Conservation (phyloP, 805 yeast species). For the Saccharomycopsis fodiens region DNA sequence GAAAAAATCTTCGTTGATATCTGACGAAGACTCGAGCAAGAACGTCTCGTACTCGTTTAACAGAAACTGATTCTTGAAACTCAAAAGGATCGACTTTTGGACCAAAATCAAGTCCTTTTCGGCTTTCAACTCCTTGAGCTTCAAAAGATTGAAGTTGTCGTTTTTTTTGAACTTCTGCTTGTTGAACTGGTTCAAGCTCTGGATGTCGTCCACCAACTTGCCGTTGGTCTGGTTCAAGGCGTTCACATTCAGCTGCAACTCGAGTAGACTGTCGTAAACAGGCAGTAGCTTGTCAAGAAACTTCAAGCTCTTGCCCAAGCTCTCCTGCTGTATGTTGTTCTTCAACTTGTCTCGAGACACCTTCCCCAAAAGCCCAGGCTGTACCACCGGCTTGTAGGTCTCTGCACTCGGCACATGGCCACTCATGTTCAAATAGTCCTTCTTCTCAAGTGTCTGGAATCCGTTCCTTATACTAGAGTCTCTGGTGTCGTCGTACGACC, state of each 20-base stretch:
- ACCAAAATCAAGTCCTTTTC: slow-evolving; percentile 26
- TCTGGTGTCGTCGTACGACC: not conserved
- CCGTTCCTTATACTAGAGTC: slow-evolving; percentile 3
- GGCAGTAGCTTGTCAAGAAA: slow-evolving; percentile 38
- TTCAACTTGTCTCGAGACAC: slow-evolving; percentile 52
- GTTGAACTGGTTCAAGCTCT: slow-evolving; percentile 21
- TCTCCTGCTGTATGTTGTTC: slow-evolving; percentile 55
- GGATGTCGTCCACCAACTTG: slow-evolving; percentile 6
- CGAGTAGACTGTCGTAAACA: slow-evolving; percentile 24
- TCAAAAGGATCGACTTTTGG: slow-evolving; percentile 44
- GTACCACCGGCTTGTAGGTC: slow-evolving; percentile 2
- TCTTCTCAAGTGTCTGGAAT: slow-evolving; percentile 7
- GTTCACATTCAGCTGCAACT: slow-evolving; percentile 8
- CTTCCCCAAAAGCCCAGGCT: slow-evolving; percentile 43
- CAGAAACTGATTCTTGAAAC: slow-evolving; percentile 56
- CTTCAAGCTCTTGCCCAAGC: slow-evolving; percentile 44
- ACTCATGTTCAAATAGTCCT: slow-evolving; percentile 8
- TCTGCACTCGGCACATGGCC: not conserved
- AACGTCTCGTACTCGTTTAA: slow-evolving; percentile 58
- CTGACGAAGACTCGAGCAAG: slow-evolving; percentile 18
- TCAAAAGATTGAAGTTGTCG: slow-evolving; percentile 9
- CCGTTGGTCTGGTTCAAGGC: slow-evolving; percentile 12
- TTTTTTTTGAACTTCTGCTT: slow-evolving; percentile 18
- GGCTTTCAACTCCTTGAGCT: slow-evolving; percentile 22
- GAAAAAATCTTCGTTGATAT: slow-evolving; percentile 48